phyloP scores from a whole-genome alignment of 2,329 filamentous ascomycete genomes.

The Laburnicola sp. region DNA sequence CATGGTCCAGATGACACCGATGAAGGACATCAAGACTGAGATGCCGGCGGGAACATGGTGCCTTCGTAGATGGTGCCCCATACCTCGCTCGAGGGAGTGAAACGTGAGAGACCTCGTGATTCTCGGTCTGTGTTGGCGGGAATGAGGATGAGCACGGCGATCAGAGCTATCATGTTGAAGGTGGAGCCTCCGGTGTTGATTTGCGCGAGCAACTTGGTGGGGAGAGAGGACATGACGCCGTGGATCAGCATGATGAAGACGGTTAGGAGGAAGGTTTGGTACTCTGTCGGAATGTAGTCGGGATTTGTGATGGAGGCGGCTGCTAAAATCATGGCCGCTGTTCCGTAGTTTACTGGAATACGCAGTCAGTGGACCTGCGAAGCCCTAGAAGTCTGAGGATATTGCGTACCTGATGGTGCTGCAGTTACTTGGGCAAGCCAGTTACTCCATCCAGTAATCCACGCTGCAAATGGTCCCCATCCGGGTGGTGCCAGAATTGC shows the following conservation, averaged over 20 bases:
- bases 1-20: slow-evolving; percentile 71
- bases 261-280: slow-evolving; percentile 70
- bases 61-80: slow-evolving; percentile 68
- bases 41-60: slow-evolving; percentile 68
- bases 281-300: slow-evolving; percentile 64
- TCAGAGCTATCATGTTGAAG: slow-evolving; percentile 69
- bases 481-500: slow-evolving; percentile 69
- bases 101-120: slow-evolving; percentile 59
- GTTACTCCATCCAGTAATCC: slow-evolving; percentile 71
- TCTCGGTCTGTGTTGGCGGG: slow-evolving; percentile 60
- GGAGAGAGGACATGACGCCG: slow-evolving; percentile 67
- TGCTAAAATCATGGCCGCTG: slow-evolving; percentile 71
- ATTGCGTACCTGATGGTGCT: slow-evolving; percentile 57
- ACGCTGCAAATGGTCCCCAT: slow-evolving; percentile 68
- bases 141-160: slow-evolving; percentile 70
- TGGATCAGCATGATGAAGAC: slow-evolving; percentile 70
- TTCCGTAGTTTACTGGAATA: slow-evolving; percentile 63
- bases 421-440: slow-evolving; percentile 69
- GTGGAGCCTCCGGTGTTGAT: slow-evolving; percentile 72
- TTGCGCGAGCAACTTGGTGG: slow-evolving; percentile 69
- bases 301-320: slow-evolving; percentile 70
- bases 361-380: background rate
- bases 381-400: background rate
- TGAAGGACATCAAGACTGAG: slow-evolving; percentile 71
- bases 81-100: slow-evolving; percentile 61